Percentiles rank a stretch among this genome's conserved stretches.
phyloP scores from a whole-genome alignment of 140 eudicot genomes.

The Oenanthe javanica region DNA sequence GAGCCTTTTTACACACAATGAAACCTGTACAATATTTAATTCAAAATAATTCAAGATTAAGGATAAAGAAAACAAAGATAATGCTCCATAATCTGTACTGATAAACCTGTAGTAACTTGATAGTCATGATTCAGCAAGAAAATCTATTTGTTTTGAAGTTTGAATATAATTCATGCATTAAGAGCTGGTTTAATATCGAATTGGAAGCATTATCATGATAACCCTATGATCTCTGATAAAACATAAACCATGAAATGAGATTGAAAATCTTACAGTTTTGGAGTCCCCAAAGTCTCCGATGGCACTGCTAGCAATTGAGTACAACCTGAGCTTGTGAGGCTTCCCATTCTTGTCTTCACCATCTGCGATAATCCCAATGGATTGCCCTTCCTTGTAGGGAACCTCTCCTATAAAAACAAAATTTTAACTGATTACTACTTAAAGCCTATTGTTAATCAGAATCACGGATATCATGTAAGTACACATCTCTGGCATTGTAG shows the following conservation, averaged over 20 bases:
- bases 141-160: background rate
- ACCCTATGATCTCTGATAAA: background rate
- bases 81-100: background rate
- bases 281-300: constrained; percentile 97
- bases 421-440: background rate
- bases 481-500: background rate
- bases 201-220: background rate
- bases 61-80: background rate
- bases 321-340: constrained; percentile 96
- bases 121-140: background rate
- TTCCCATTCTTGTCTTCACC: constrained; percentile 94
- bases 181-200: background rate
- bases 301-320: constrained; percentile 99
- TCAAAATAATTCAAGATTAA: background rate
- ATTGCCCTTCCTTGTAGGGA: constrained; percentile 91
- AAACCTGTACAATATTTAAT: constrained; percentile 41
- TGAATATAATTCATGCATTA: background rate
- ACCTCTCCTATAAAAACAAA: constrained; percentile 48
- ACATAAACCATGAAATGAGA: background rate
- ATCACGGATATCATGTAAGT: background rate
- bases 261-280: constrained; percentile 56
- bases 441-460: background rate
- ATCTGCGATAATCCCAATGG: constrained; percentile 82
- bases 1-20: constrained; percentile 95
- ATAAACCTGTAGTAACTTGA: background rate